Conservation (phyloP, 768 basidiomycete genomes). For the Clitopilus hobsonii region DNA sequence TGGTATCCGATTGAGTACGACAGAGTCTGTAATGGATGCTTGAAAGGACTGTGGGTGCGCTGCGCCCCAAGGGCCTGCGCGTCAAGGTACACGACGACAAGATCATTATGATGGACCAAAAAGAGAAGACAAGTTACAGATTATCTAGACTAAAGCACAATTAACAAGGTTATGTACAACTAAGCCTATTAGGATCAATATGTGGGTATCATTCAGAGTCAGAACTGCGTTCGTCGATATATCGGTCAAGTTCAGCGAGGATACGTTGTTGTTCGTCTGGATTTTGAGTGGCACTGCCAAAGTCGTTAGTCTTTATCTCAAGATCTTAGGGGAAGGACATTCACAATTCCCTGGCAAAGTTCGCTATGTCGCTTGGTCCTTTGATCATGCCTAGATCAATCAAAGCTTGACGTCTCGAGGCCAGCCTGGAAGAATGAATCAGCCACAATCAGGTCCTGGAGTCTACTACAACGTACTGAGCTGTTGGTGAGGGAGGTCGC, state of each 20-base stretch:
- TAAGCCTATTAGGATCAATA: background rate
- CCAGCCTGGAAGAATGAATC: slow-evolving; percentile 33
- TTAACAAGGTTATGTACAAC: no score
- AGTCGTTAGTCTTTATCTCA: background rate
- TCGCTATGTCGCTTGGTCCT: slow-evolving; percentile 42
- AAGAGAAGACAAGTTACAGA: no score
- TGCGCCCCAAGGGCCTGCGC: background rate
- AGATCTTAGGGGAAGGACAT: slow-evolving; percentile 21
- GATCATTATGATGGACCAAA: background rate
- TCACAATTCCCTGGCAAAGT: slow-evolving; percentile 66
- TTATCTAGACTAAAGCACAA: no score
- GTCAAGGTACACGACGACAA: background rate
- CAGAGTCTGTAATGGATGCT: background rate
- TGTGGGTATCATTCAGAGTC: slow-evolving; percentile 10
- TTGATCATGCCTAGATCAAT: slow-evolving; percentile 59
- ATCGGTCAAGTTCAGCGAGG: slow-evolving; percentile 35
- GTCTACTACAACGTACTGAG: slow-evolving; percentile 30
- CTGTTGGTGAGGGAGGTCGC: slow-evolving; percentile 37
- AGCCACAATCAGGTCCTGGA: background rate
- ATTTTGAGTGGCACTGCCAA: slow-evolving; percentile 32
- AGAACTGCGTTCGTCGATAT: slow-evolving; percentile 12
- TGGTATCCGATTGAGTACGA: background rate
- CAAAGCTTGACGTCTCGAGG: slow-evolving; percentile 53
- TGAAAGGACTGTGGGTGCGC: background rate
- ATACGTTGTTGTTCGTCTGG: slow-evolving; percentile 37